phyloP scores from a whole-genome alignment of 208 protist genomes.

The Angomonas ambiguus region DNA sequence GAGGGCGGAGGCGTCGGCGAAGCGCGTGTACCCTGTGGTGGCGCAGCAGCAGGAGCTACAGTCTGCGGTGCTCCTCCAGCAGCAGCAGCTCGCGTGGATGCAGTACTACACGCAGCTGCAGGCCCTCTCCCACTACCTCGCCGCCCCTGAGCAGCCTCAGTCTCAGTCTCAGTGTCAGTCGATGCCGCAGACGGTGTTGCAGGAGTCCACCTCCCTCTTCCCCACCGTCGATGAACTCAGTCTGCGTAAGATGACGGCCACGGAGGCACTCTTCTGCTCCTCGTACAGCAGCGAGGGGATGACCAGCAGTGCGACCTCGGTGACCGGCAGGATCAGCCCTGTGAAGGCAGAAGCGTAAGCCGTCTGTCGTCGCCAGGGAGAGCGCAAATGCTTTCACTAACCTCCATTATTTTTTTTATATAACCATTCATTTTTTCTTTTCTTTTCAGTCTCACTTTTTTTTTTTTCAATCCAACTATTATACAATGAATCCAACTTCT shows the following conservation, averaged over 20 bases:
- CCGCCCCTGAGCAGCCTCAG: too few relatives aligned
- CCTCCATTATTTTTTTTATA: too few relatives aligned
- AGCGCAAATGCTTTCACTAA: too few relatives aligned
- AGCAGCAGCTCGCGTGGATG: not conserved
- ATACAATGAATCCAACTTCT: not conserved
- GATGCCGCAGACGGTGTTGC: not conserved
- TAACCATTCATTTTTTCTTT: not conserved
- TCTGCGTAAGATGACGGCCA: not conserved
- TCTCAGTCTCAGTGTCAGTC: too few relatives aligned
- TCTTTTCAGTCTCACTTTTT: not conserved
- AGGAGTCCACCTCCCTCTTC: not conserved
- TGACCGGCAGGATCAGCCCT: not conserved
- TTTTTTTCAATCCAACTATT: too few relatives aligned
- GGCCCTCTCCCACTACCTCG: too few relatives aligned
- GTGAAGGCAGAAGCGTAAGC: not conserved
- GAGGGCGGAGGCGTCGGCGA: conserved; percentile 64
- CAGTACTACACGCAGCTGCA: not conserved
- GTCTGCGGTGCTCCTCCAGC: not conserved
- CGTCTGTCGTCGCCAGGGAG: not conserved
- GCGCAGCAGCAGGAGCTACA: conserved; percentile 39
- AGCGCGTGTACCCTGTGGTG: conserved; percentile 65
- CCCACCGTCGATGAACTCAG: not conserved
- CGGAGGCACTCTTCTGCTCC: not conserved
- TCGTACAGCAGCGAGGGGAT: not conserved
- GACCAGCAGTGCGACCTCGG: not conserved